Percentiles rank a stretch among this genome's conserved stretches.
Evolutionary conservation across 305 asterid genomes (phyloP).

Genomic region (Fraxinus paxiana): DNA sequence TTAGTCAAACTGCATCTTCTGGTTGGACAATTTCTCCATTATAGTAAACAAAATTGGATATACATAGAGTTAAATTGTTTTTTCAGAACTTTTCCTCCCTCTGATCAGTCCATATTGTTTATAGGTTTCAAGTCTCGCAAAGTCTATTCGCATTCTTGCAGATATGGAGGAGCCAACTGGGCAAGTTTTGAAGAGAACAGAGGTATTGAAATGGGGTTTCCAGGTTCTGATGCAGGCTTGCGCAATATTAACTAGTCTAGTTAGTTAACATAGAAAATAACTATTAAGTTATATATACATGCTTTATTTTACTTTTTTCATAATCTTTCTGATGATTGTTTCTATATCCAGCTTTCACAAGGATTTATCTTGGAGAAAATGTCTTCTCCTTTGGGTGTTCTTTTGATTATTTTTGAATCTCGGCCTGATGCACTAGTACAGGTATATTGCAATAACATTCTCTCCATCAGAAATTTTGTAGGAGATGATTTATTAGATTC

Average conservation of each 20-base stretch:
- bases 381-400: constrained; percentile 61
- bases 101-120: constrained; percentile 15
- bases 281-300: background rate
- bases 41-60: background rate
- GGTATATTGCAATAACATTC: constrained; percentile 32
- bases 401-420: constrained; percentile 63
- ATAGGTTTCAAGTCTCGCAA: constrained; percentile 53
- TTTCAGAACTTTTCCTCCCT: background rate
- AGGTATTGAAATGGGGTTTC: constrained; percentile 33
- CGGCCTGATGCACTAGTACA: constrained; percentile 74
- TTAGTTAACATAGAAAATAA: background rate
- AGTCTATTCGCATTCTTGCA: constrained; percentile 50
- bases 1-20: background rate
- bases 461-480: background rate
- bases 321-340: constrained; percentile 11
- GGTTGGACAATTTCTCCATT: background rate
- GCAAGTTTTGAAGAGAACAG: constrained; percentile 46
- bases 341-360: constrained; percentile 49
- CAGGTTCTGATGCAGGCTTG: background rate
- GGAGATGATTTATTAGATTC: background rate
- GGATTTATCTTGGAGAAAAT: constrained; percentile 60
- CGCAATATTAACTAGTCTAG: background rate
- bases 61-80: background rate
- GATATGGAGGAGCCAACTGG: constrained; percentile 70
- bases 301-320: background rate